Evolutionary conservation across 306 rosid species (phyloP).

Genomic region (Boehmeria nivea): DNA sequence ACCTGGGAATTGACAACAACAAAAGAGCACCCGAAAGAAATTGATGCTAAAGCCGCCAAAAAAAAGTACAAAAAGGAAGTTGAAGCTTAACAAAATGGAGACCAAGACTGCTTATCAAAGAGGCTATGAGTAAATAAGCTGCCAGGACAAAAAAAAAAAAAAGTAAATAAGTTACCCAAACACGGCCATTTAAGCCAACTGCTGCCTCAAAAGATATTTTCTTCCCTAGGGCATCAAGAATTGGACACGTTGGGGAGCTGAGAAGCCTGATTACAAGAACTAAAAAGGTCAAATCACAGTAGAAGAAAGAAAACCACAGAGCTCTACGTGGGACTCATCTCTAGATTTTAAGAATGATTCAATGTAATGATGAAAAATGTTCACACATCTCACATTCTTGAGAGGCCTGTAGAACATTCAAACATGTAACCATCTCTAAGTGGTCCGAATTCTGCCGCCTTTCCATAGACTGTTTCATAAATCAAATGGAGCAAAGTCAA

Average conservation of each 20-base stretch:
- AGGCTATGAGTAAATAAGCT: not conserved
- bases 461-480: constrained; percentile 52
- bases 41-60: not conserved
- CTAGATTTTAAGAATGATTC: too few relatives aligned
- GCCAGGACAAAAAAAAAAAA: not conserved
- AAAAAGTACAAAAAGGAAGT: not conserved
- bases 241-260: constrained; percentile 72
- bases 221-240: constrained; percentile 81
- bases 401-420: constrained; percentile 76
- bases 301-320: constrained; percentile 5
- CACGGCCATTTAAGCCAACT: constrained; percentile 84
- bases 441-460: constrained; percentile 71
- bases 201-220: constrained; percentile 85
- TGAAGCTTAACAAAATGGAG: not conserved
- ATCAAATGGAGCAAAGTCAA: constrained; percentile 8
- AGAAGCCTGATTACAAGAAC: constrained; percentile 47
- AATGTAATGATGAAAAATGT: too few relatives aligned
- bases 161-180: constrained; percentile 51
- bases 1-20: constrained; percentile 40
- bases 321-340: too few relatives aligned
- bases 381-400: constrained; percentile 77
- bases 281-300: too few relatives aligned
- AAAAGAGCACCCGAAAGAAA: not conserved
- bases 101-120: not conserved
- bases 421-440: constrained; percentile 84